Evolutionary conservation across 352 stramenopile species (phyloP), one percentile per base, ranked within the genome.

Genomic region (Phytophthora megakarya): DNA sequence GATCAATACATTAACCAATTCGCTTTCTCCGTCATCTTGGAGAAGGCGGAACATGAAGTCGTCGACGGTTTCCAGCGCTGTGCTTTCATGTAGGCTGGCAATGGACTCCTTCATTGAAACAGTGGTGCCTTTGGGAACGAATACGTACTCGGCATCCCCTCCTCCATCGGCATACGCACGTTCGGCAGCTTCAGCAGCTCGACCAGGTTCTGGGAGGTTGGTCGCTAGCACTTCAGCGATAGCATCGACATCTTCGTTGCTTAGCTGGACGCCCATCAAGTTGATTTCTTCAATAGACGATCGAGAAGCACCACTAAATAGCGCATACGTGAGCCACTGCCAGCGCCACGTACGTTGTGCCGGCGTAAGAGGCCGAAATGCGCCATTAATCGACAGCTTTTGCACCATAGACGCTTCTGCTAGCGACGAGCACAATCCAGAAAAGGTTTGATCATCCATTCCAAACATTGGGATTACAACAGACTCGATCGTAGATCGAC

Each of bases 1-100:
- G 7, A 82, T 50, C 7, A 80, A 35, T 9, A 78, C 54, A 18
- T 80, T 67, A 4, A 78, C 55, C 57, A 44, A 70, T 3, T 73
- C 57, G 40, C 53, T 65, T 10, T 65, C 25, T 15, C 32, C 43
- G 8, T 70, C 62, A 23, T 72, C 46, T 23, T 76, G 54, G 3
- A 78, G 32, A 12, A 78, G 5, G 23, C 63, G 59, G 33, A 69
- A 66, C 5, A 39, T 39, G 25, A 59, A 65, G 11, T 66, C 40
- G 1, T 73, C 58, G 16, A 69, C 21, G 3, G 65, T 73, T 47
- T 65, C 32, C 51, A 73, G 43, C 25, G 51, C 52, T 28, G 46
- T 48, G n/a, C 5, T 61, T 6, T 56, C 35, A 3, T 62, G 61
- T 0, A 13, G 66, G 26, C 26, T 65, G 15, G 21, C 39, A 35